Percentiles rank a stretch among this genome's conserved stretches.
phyloP scores from a whole-genome alignment of 805 yeast genomes.

The Barnettozyma sp. region DNA sequence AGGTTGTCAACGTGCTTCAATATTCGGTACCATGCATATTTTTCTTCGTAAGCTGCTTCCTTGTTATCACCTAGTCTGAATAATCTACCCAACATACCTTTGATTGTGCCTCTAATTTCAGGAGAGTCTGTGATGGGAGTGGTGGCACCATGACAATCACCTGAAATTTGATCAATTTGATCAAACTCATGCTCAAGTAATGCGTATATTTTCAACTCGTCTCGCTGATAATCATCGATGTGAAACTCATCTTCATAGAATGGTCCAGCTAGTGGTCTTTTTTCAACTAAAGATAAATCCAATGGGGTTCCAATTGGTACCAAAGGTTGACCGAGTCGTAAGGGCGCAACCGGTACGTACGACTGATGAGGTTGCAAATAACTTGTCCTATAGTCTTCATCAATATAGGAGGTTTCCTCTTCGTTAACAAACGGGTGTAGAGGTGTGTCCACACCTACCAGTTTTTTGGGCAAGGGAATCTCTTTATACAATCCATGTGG shows the following conservation, averaged over 20 bases:
- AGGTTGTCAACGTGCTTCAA: conserved; percentile 12
- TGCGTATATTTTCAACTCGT: conserved; percentile 19
- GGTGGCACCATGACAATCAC: conserved; percentile 6
- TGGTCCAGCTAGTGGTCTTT: conserved; percentile 9
- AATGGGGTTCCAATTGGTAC: conserved; percentile 17
- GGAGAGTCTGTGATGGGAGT: background rate
- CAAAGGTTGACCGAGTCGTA: conserved; percentile 17
- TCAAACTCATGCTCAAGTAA: conserved; percentile 20
- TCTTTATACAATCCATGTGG: background rate
- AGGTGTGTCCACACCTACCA: background rate
- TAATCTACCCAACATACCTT: conserved; percentile 5
- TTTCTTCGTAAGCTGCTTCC: conserved; percentile 1
- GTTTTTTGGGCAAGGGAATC: background rate
- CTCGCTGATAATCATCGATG: conserved; percentile 6
- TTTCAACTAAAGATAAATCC: conserved; percentile 19
- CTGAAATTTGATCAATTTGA: conserved; percentile 8
- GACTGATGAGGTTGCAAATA: conserved; percentile 14
- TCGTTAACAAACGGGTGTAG: background rate
- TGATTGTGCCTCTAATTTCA: background rate
- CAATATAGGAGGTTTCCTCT: background rate
- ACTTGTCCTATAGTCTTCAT: conserved; percentile 10
- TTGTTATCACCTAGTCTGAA: conserved; percentile 5
- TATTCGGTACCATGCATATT: conserved; percentile 21
- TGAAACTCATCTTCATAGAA: conserved; percentile 7
- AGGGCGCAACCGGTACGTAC: conserved; percentile 18